Conservation (phyloP, 75 land plant genomes). For the Ceratopteris richardii region DNA sequence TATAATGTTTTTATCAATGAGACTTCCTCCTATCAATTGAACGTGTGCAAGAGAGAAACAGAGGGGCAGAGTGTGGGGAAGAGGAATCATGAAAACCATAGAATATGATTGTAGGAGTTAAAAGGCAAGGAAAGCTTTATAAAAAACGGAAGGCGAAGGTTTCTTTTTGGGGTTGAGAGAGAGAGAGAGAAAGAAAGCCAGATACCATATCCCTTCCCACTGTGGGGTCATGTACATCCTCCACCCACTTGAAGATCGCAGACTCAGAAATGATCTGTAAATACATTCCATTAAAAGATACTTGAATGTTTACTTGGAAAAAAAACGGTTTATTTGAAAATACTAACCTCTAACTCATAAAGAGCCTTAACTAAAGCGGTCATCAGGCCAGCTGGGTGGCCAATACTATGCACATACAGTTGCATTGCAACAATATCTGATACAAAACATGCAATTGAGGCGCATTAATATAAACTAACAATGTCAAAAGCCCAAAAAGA, state of each 20-base stretch:
- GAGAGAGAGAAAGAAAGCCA: background rate
- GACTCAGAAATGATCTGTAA: slow-evolving; percentile 27
- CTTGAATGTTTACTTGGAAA: background rate
- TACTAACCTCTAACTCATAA: slow-evolving; percentile 20
- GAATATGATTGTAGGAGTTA: no score
- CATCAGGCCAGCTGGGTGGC: slow-evolving; percentile 32
- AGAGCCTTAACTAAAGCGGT: slow-evolving; percentile 15
- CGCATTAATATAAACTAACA: no score
- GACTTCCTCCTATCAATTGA: no score
- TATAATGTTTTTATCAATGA: no score
- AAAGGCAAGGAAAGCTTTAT: no score
- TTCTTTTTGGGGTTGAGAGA: background rate
- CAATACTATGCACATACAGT: slow-evolving; percentile 19
- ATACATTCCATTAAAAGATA: background rate
- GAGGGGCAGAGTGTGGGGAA: no score
- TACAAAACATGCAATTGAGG: no score
- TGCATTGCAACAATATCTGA: slow-evolving; percentile 36
- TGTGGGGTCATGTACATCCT: slow-evolving; percentile 25
- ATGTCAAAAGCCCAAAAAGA: no score
- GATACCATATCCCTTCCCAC: slow-evolving; percentile 30
- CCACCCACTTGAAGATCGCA: slow-evolving; percentile 25
- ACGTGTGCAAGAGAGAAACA: no score
- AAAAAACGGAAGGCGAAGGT: no score
- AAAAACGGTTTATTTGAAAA: no score
- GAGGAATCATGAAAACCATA: no score